Evolutionary conservation across 169 alveolate species (phyloP).

Genomic region (Plasmodium knowlesi): DNA sequence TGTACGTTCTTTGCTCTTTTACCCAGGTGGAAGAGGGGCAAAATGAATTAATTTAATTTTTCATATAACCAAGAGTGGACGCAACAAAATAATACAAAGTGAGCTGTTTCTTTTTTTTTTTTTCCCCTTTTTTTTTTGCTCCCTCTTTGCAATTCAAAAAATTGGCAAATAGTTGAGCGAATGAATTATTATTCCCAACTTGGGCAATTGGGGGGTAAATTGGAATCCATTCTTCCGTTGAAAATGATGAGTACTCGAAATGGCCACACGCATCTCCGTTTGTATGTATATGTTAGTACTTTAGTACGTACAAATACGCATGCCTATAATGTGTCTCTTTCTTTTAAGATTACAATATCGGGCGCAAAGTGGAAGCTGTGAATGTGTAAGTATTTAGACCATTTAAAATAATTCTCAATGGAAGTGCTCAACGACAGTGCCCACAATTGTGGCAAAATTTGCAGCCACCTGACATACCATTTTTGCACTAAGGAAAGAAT

Average conservation of each 20-base stretch:
- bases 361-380: not conserved
- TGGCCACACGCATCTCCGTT: not conserved
- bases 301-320: not conserved
- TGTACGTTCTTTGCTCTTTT: not conserved
- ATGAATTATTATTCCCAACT: not conserved
- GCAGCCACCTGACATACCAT: not conserved
- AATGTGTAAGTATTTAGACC: not conserved
- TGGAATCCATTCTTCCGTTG: not conserved
- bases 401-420: not conserved
- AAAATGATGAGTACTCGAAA: not conserved
- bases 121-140: not conserved
- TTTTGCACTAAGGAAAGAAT: not conserved
- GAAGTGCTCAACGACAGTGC: not conserved
- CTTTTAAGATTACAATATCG: not conserved
- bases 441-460: not conserved
- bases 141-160: not conserved
- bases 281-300: slow-evolving; percentile 1
- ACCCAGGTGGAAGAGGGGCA: not conserved
- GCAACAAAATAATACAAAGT: not conserved
- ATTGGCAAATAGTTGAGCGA: not conserved
- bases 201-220: not conserved
- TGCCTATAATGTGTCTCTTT: not conserved
- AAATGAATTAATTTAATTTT: not conserved
- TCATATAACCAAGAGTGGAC: not conserved
- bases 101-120: not conserved